Base-by-base conservation (phyloP, 257 asterid species). In the Solanum habrochaites region DNA sequence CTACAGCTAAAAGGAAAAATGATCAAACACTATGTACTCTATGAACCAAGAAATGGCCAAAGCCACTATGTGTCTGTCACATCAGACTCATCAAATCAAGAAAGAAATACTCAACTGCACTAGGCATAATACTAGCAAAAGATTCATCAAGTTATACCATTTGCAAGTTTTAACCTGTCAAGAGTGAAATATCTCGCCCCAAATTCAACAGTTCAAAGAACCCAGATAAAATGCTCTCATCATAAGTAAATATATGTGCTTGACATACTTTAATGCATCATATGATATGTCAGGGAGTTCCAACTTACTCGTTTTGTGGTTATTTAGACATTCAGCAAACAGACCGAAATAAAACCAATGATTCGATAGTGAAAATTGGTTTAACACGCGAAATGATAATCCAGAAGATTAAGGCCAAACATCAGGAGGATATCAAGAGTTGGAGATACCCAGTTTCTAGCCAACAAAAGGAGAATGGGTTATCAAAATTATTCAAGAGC, bases 1-100 rank as follows among this genome's bases (percentile, higher is more conserved):
- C 99, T 97, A 91, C 60, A 84, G 62, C 86, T 88, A 80, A 47
- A 47, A 80, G 85, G 69, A 49, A 80, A 78, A 47, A 18, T 80
- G 85, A 16, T 80, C 85, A 80, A 49, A 80, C 69, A 80, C 69
- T 29, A 10, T 80, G 69, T 21, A 11, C 20, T 29, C 66, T 49
- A 29, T 14, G 85, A 80, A 47, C 85, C 69, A 49, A 47, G 43
- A 80, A 18, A 80, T 15, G 40, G 85, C 85, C 15, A 80, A 1
- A 80, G 39, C 4, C 85, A 47, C 5, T 45, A 47, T 29, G 1
- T 52, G 62, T 52, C 11, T 52, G 64, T 60, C 40, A 42, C 23
- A 75, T 75, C 37, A 23, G 14, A 40, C 60, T 75, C 37, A 77
- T 77, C 83, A n/a, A 78, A 77, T 77, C 83, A n/a, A 78, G 66